Conservation (phyloP, 768 basidiomycete genomes). For the Scleroderma citrinum region DNA sequence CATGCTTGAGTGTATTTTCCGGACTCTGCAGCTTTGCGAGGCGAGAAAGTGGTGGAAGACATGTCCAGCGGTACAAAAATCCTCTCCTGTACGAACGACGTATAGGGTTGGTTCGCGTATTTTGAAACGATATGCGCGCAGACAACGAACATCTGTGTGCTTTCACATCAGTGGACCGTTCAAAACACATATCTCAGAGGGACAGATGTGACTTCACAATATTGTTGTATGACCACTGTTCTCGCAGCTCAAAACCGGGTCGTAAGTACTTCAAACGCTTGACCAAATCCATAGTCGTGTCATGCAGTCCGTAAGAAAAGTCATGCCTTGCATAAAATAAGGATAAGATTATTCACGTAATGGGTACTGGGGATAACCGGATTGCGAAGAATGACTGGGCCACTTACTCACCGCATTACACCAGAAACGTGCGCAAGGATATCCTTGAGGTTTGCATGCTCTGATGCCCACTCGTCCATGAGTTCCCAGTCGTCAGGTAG, state of each 20-base stretch:
- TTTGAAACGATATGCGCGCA: constrained; percentile 29
- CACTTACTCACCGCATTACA: constrained; percentile 25
- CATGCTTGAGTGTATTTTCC: constrained; percentile 32
- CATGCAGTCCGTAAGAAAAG: constrained; percentile 21
- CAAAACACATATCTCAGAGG: neutral
- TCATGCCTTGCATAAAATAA: constrained; percentile 26
- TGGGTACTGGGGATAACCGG: neutral
- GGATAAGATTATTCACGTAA: neutral
- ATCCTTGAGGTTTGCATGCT: constrained; percentile 33
- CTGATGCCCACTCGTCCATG: constrained; percentile 35
- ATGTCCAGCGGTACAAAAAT: constrained; percentile 38
- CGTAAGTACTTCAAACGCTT: constrained; percentile 23
- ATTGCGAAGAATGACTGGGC: neutral
- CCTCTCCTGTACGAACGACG: constrained; percentile 36
- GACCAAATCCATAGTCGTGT: constrained; percentile 21
- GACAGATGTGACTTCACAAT: constrained; percentile 16
- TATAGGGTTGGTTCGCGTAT: constrained; percentile 29
- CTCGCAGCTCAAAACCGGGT: constrained; percentile 31
- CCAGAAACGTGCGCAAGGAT: constrained; percentile 38
- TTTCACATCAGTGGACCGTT: neutral
- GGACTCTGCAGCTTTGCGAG: constrained; percentile 23
- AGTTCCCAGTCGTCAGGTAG: constrained; percentile 37
- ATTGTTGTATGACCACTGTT: constrained; percentile 36
- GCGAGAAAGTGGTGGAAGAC: constrained; percentile 35
- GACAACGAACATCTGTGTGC: constrained; percentile 35